Base-by-base conservation (phyloP, 2,329 filamentous ascomycete species). In the Penicillium hesseltinei region DNA sequence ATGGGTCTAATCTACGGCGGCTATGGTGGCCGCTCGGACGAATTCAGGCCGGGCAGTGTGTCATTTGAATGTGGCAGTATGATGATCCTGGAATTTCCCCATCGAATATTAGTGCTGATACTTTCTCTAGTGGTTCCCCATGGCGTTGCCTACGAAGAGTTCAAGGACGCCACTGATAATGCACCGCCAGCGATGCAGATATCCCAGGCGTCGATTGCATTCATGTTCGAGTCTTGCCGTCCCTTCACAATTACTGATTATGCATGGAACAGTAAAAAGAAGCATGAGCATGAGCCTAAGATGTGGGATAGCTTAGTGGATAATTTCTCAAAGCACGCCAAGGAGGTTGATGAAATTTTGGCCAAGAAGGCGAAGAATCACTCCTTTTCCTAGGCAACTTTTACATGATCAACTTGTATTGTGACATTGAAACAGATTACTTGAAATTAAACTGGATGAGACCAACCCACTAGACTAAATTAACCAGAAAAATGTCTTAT, bases 261-360 rank as follows among this genome's bases (percentile, higher is more conserved):
- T 44, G 71, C 71, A 6, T 74, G 71, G 70, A 70, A 66, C 27
- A 73, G 71, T 19, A 48, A 61, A 7, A 71, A 80, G 61, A 74
- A 74, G 51, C 74, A 79, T 55, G 78, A 79, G 59, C 78, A 80
- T 55, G 77, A 80, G 52, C 77, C 77, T 1, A 78, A 75, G 62
- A 80, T 83, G 81, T 83, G 81, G 81, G 81, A 84, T 66, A 72
- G 76, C 51, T 69, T 83, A 9, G 79, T 83, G 2, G 81, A 82
- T 63, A 81, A 82, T 62, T 83, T 83, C 58, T 78, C 75, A 0
- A 71, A 66, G 46, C 76, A 82, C 60, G 70, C 73, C 21, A 73
- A 80, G 27, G 79, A 81, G 62, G 71, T 82, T 11, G 75, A 81
- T 51, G 75, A 73, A 62, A 74, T 81, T 51, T 56, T 81, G 58